Percentiles rank a stretch among this genome's conserved stretches.
These are phyloP conservation scores for Phaeosphaeriaceae sp. DNA, from an alignment of 2,329 filamentous ascomycete species.

Conservation along the genomic window DNA sequence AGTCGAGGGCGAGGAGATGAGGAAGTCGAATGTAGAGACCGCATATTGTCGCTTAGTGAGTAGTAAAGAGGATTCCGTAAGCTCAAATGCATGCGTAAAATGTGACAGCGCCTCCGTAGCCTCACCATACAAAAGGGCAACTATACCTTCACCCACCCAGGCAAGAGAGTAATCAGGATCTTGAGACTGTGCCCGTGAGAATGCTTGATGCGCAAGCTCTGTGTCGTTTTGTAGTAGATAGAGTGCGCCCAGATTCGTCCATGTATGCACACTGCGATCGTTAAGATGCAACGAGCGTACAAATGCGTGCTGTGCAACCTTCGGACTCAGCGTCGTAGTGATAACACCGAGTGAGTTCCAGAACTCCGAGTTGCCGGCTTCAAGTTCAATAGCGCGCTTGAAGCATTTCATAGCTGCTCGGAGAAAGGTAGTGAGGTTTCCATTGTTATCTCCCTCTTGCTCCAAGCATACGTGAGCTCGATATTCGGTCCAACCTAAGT, in stretches of 20 bases:
- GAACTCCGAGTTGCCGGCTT: slow-evolving; percentile 92
- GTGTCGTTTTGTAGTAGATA: slow-evolving; percentile 84
- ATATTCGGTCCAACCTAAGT: slow-evolving; percentile 92
- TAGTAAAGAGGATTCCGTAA: slow-evolving; percentile 77
- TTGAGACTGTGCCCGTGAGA: slow-evolving; percentile 87
- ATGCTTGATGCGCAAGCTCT: slow-evolving; percentile 86
- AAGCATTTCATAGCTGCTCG: slow-evolving; percentile 87
- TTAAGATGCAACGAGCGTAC: slow-evolving; percentile 92
- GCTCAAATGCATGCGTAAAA: slow-evolving; percentile 94
- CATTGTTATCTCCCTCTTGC: slow-evolving; percentile 31
- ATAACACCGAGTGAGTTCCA: slow-evolving; percentile 96
- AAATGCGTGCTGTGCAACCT: slow-evolving; percentile 91
- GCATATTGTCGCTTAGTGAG: slow-evolving; percentile 81
- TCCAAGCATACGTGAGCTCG: slow-evolving; percentile 74
- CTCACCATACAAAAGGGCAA: slow-evolving; percentile 79
- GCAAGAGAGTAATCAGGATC: slow-evolving; percentile 93
- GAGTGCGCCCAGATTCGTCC: slow-evolving; percentile 89
- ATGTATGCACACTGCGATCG: slow-evolving; percentile 80
- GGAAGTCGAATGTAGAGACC: slow-evolving; percentile 80
- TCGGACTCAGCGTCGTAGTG: slow-evolving; percentile 82
- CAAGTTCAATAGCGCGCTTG: slow-evolving; percentile 93
- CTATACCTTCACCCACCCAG: slow-evolving; percentile 90
- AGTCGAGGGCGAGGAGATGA: slow-evolving; percentile 64
- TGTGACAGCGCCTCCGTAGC: slow-evolving; percentile 78
- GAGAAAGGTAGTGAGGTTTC: slow-evolving; percentile 68